Percentiles rank a stretch among this genome's conserved stretches.
Conservation (phyloP, 345 rosid genomes). For the Brassica nigra region DNA sequence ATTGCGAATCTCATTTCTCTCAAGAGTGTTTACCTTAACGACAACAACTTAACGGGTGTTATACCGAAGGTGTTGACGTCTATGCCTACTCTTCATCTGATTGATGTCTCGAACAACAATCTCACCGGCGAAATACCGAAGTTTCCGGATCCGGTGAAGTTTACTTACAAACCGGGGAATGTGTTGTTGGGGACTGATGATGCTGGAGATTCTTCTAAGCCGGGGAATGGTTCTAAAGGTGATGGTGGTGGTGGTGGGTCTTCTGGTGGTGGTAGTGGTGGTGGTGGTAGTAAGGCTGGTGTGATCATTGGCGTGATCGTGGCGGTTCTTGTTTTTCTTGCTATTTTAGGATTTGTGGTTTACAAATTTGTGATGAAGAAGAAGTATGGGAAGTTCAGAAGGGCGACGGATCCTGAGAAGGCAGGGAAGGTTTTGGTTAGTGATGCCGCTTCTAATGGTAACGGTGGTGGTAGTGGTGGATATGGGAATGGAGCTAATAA, state of each 20-base stretch:
- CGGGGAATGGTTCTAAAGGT: slow-evolving; percentile 22
- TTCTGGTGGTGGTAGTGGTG: slow-evolving; percentile 34
- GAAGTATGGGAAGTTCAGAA: slow-evolving; percentile 45
- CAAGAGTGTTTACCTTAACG: slow-evolving; percentile 52
- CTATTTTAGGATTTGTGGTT: slow-evolving; percentile 49
- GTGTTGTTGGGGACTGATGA: slow-evolving; percentile 42
- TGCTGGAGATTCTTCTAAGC: slow-evolving; percentile 34
- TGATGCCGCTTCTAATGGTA: slow-evolving; percentile 35
- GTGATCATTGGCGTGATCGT: slow-evolving; percentile 51
- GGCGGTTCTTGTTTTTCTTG: slow-evolving; percentile 53
- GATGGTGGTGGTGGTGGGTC: slow-evolving; percentile 33
- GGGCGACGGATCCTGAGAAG: slow-evolving; percentile 47
- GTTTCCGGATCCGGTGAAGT: slow-evolving; percentile 49
- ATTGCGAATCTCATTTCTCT: slow-evolving; percentile 58
- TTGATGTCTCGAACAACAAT: slow-evolving; percentile 78
- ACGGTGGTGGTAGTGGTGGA: slow-evolving; percentile 40
- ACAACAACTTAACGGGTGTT: slow-evolving; percentile 59
- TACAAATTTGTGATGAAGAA: slow-evolving; percentile 50
- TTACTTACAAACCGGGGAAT: slow-evolving; percentile 52
- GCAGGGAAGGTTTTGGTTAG: slow-evolving; percentile 51
- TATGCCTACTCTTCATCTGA: slow-evolving; percentile 45
- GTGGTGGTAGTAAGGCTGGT: slow-evolving; percentile 43
- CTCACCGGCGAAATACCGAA: slow-evolving; percentile 53
- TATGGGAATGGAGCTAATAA: slow-evolving; percentile 43
- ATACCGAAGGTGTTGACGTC: slow-evolving; percentile 63